Conservation (phyloP, 352 stramenopile species). For the Pythium plurisporium region DNA sequence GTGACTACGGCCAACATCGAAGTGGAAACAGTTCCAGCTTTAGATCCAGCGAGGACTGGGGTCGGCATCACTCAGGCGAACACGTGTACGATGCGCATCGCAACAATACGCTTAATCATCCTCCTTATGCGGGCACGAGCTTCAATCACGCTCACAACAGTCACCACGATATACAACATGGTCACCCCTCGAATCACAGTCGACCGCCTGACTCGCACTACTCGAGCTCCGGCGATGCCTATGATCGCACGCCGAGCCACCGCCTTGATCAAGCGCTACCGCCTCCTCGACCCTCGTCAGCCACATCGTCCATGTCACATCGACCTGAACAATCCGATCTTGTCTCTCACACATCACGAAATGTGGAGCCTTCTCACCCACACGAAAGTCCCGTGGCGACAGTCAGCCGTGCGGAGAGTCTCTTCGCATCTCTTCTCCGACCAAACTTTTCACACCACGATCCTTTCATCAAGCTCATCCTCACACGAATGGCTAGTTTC, state of each 20-base stretch:
- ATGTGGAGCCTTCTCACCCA: background rate
- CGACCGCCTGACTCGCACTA: too few species aligned
- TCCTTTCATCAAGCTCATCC: constrained; percentile 37
- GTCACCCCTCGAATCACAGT: too few species aligned
- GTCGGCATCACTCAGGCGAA: background rate
- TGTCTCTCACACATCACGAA: background rate
- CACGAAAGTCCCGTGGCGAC: background rate
- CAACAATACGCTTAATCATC: too few species aligned
- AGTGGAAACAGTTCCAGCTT: background rate
- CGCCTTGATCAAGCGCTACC: background rate
- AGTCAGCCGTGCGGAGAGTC: background rate
- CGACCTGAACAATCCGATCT: background rate
- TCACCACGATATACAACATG: too few species aligned
- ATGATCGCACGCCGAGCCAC: background rate
- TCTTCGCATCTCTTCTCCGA: constrained; percentile 22
- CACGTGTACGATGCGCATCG: background rate
- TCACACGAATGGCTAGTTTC: constrained; percentile 51
- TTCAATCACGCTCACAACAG: too few species aligned
- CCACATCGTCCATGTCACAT: background rate
- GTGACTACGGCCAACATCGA: background rate
- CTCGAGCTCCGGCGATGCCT: background rate
- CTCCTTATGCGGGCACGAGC: too few species aligned
- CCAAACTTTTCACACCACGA: constrained; percentile 52
- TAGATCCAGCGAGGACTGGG: background rate
- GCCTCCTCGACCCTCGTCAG: background rate